These are phyloP conservation scores for Aspergillus ustus DNA, from an alignment of 2,329 filamentous ascomycete species.

Conservation along the genomic window DNA sequence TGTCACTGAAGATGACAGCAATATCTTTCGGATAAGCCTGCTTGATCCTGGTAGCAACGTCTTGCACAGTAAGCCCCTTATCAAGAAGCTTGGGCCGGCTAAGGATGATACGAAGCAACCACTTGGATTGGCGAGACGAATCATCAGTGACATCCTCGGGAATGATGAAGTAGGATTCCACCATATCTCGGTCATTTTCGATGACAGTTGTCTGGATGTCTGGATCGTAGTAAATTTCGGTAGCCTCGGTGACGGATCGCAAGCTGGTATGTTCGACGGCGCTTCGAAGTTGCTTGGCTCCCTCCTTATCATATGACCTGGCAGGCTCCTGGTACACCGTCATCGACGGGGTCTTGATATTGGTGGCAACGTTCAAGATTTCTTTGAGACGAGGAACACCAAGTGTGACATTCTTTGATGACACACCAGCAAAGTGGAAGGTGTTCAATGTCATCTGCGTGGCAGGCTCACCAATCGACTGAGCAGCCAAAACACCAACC, in stretches of 20 bases:
- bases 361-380: conserved; percentile 95
- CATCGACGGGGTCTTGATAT: conserved; percentile 99
- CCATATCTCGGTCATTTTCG: conserved; percentile 85
- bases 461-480: conserved; percentile 97
- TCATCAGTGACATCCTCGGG: conserved; percentile 77
- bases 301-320: conserved; percentile 69
- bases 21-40: conserved; percentile 83
- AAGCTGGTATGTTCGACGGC: conserved; percentile 93
- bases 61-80: conserved; percentile 83
- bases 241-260: conserved; percentile 85
- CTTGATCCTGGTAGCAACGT: conserved; percentile 89
- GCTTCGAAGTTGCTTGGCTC: conserved; percentile 83
- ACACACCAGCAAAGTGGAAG: conserved; percentile 99
- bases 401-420: conserved; percentile 98
- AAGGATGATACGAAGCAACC: conserved; percentile 91
- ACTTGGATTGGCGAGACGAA: conserved; percentile 76
- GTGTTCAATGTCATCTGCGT: conserved; percentile 99
- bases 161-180: conserved; percentile 95
- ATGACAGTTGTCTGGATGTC: conserved; percentile 86
- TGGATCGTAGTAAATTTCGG: conserved; percentile 97
- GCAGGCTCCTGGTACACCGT: conserved; percentile 77
- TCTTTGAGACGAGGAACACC: conserved; percentile 99
- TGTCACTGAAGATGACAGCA: conserved; percentile 94
- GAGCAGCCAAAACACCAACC: conserved; percentile 96
- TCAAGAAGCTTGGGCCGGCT: conserved; percentile 94